Base-by-base conservation (phyloP, 345 rosid species). In the Lepidium africanum region DNA sequence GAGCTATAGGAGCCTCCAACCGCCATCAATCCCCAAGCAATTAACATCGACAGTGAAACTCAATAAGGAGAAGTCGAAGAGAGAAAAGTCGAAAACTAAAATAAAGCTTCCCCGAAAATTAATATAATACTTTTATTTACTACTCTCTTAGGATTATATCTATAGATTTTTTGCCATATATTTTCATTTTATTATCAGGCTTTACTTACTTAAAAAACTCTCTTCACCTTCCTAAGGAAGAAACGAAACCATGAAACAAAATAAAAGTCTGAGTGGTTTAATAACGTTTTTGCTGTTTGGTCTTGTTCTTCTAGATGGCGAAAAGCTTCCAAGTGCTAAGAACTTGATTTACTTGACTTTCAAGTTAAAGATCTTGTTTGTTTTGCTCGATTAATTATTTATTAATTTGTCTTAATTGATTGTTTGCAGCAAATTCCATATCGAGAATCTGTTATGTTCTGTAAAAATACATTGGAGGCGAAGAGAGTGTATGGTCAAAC, bases 401-500 rank as follows among this genome's bases (percentile, higher is more conserved):
- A 47, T 3, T 14, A 16, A 14, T 54, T 2, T 38, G 23, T 35
- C 14, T 40, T 30, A 27, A 5, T 6, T 30, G 33, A 5, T 30
- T 30, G 7, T 57, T 36, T 78, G 66, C 62, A 80, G 81, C 67
- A 78, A 80, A 55, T 46, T 14, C 7, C 21, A 69, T 50, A 32
- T 65, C 11, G 36, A 65, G 62, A 70, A 68, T 70, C 36, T 73
- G 52, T 53, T 76, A 33, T 16, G 39, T 53, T 72, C 50, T 54
- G 13, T 80, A 23, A 65, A 70, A 10, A 5, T 67, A 19, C 78
- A 50, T 13, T 72, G 70, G 48, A 61, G 15, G 5, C 70, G 82
- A 61, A 78, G 46, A 67, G 76, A 78, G 52, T 50, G 61, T 49
- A 80, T 78, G 33, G 13, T 53, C 25, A 52, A 70, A 59, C 84